These are phyloP conservation scores for Corchorus olitorius DNA, from an alignment of 345 rosid species.

Conservation along the genomic window DNA sequence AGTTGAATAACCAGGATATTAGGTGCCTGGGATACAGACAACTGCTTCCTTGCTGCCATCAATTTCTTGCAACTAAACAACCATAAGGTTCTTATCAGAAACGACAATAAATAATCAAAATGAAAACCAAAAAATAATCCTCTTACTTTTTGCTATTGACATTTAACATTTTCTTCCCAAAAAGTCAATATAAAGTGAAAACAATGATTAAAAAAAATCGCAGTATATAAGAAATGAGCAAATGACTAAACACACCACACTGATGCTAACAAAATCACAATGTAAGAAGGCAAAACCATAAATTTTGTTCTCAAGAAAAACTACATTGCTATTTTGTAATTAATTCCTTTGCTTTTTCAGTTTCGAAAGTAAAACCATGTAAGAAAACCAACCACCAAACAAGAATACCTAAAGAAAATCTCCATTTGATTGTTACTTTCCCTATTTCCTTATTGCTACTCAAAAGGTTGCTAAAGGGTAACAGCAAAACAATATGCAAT, in stretches of 20 bases:
- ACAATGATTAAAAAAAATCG: background rate
- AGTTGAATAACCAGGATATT: conserved; percentile 91
- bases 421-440: background rate
- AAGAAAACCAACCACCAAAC: background rate
- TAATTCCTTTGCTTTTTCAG: background rate
- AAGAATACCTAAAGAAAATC: background rate
- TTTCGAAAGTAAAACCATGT: background rate
- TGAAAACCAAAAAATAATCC: background rate
- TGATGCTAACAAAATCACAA: background rate
- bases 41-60: conserved; percentile 94
- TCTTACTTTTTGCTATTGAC: background rate
- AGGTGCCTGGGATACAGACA: conserved; percentile 89
- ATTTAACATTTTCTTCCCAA: background rate
- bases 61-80: conserved; percentile 87
- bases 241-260: background rate
- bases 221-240: background rate
- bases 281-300: background rate
- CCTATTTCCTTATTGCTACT: background rate
- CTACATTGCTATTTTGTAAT: background rate
- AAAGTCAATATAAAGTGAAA: background rate
- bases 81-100: conserved; percentile 29
- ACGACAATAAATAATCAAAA: background rate
- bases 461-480: background rate
- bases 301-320: background rate
- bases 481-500: background rate